Conservation (phyloP, 305 asterid species). For the Striga hermonthica region DNA sequence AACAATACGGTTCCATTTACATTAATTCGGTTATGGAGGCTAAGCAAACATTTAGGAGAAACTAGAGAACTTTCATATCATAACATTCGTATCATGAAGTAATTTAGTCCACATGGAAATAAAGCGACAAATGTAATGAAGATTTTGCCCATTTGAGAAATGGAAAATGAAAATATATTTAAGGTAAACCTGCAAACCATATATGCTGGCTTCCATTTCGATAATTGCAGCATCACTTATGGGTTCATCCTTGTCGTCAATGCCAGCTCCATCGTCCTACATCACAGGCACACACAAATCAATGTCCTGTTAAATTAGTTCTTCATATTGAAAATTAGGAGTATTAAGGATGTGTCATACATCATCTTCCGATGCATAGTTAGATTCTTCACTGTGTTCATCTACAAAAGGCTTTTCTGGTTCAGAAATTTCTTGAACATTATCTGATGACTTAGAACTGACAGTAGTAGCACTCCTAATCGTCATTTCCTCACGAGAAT, state of each 20-base stretch:
- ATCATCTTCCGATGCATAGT: conserved; percentile 46
- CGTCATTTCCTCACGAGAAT: conserved; percentile 27
- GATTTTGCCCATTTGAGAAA: conserved; percentile 3
- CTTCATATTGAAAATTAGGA: conserved; percentile 22
- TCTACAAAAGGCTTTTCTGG: conserved; percentile 38
- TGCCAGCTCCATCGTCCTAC: conserved; percentile 50
- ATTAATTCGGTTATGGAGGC: conserved; percentile 1
- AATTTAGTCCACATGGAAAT: neutral
- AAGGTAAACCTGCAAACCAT: conserved; percentile 75
- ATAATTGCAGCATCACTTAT: conserved; percentile 57
- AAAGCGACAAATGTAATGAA: conserved; percentile 14
- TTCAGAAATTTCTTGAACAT: conserved; percentile 26
- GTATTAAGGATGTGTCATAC: conserved; percentile 39
- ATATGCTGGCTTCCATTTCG: conserved; percentile 73
- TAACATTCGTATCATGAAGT: conserved; percentile 5
- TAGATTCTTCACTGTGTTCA: conserved; percentile 43
- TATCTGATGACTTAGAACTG: conserved; percentile 36
- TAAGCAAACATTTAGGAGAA: neutral
- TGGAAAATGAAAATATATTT: conserved; percentile 22
- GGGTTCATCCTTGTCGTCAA: conserved; percentile 38
- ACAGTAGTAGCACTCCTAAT: conserved; percentile 30
- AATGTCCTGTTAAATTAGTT: conserved; percentile 24
- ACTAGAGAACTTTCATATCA: conserved; percentile 15
- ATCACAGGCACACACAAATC: conserved; percentile 27
- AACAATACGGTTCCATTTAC: neutral